These are phyloP conservation scores for Moesziomyces sp. DNA, from an alignment of 1,284 basidiomycete genomes.

Conservation along the genomic window DNA sequence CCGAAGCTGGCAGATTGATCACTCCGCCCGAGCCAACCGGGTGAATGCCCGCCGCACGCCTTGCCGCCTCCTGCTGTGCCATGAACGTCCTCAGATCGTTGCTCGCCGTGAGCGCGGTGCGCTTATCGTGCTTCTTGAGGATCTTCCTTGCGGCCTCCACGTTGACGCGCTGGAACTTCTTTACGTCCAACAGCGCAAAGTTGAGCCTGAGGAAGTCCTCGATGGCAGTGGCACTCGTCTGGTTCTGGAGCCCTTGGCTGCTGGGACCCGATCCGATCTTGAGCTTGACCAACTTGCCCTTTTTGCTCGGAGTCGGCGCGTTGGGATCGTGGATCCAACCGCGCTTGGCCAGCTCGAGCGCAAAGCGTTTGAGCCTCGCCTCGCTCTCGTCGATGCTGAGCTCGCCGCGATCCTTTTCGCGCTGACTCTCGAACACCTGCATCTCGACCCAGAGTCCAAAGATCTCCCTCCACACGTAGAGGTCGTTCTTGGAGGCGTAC, in stretches of 20 bases:
- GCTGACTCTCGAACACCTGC: constrained; percentile 84
- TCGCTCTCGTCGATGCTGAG: constrained; percentile 79
- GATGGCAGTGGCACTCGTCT: constrained; percentile 68
- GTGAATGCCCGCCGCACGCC: constrained; percentile 35
- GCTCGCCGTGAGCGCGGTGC: constrained; percentile 73
- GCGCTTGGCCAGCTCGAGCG: constrained; percentile 74
- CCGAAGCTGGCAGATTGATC: constrained; percentile 29
- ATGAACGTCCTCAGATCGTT: constrained; percentile 55
- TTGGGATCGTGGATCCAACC: constrained; percentile 57
- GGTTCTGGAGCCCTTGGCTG: constrained; percentile 50
- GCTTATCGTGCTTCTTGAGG: constrained; percentile 93
- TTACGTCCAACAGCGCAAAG: constrained; percentile 82
- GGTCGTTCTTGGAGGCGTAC: constrained; percentile 72
- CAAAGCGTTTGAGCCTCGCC: constrained; percentile 77
- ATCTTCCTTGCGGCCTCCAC: constrained; percentile 78
- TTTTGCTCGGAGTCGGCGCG: constrained; percentile 21
- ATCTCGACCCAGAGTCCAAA: constrained; percentile 87
- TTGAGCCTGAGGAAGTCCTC: constrained; percentile 85
- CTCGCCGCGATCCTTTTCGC: constrained; percentile 81
- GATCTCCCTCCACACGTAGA: constrained; percentile 92
- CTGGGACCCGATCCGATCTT: constrained; percentile 41
- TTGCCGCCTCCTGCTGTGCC: constrained; percentile 53
- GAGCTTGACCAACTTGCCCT: constrained; percentile 52
- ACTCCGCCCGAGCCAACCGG: constrained; percentile 42
- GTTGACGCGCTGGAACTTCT: constrained; percentile 83